These are phyloP conservation scores for Fraxinus dipetala DNA, from an alignment of 305 asterid genomes.

Conservation along the genomic window DNA sequence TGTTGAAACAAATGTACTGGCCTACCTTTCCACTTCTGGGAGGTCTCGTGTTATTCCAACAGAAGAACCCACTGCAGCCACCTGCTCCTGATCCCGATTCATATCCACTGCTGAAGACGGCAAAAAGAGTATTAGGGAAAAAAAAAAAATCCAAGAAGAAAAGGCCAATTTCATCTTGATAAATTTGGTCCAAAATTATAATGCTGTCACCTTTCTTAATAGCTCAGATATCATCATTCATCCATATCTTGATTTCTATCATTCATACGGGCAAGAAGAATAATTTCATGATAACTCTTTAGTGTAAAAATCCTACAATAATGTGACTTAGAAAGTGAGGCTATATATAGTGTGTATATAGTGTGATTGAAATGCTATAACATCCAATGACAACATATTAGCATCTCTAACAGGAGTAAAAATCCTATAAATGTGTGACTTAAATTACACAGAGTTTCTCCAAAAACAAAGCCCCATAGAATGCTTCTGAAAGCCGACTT, in stretches of 20 bases:
- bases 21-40: conserved; percentile 39
- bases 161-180: not conserved
- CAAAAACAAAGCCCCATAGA: not conserved
- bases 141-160: not conserved
- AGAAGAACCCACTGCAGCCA: conserved; percentile 45
- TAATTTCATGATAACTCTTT: not conserved
- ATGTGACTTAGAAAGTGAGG: not conserved
- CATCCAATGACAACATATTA: not conserved
- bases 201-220: not conserved
- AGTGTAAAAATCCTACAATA: not conserved
- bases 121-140: not conserved
- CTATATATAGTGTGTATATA: not conserved
- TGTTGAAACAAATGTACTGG: not conserved
- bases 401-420: not conserved
- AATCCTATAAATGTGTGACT: not conserved
- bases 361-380: not conserved
- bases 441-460: not conserved
- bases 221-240: not conserved
- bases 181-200: not conserved
- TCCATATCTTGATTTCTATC: not conserved
- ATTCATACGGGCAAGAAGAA: not conserved
- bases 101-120: conserved; percentile 36
- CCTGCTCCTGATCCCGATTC: conserved; percentile 51
- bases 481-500: not conserved
- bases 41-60: conserved; percentile 44